A percentile compares a stretch with the other conserved stretches of the same genome.
These are phyloP conservation scores for Lichtheimia hyalospora DNA, from an alignment of 371 early-diverging fungal species.

Conservation along the genomic window DNA sequence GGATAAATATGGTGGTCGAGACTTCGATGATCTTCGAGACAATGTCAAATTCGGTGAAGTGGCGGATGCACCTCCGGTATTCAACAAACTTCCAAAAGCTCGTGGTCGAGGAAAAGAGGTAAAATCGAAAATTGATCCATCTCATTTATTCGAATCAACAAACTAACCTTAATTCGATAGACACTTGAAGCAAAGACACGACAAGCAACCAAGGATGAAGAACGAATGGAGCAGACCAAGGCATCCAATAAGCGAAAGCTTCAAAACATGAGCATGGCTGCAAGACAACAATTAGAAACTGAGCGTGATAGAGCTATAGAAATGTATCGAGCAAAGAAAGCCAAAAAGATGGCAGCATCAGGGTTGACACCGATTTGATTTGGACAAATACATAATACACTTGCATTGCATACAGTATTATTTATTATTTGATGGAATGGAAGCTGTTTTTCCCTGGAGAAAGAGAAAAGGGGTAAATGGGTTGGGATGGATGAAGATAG, in stretches of 20 bases:
- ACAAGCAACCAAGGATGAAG: conserved; percentile 43
- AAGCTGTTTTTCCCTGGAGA: no score
- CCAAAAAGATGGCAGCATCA: conserved; percentile 36
- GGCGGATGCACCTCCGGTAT: conserved; percentile 53
- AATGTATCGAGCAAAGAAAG: conserved; percentile 50
- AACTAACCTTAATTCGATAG: background rate
- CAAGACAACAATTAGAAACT: conserved; percentile 33
- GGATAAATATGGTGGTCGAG: conserved; percentile 41
- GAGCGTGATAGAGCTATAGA: conserved; percentile 47
- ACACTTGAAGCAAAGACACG: conserved; percentile 22
- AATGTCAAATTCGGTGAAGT: conserved; percentile 61
- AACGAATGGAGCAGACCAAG: conserved; percentile 46
- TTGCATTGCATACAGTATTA: background rate
- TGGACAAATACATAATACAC: conserved; percentile 6
- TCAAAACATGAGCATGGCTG: conserved; percentile 46
- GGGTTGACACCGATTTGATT: conserved; percentile 25
- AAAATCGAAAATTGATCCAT: conserved; percentile 2
- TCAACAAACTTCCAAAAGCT: conserved; percentile 52
- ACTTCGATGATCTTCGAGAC: conserved; percentile 56
- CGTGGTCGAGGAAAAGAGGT: conserved; percentile 43
- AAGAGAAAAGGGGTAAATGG: no score
- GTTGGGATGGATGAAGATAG: background rate
- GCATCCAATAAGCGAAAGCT: conserved; percentile 47
- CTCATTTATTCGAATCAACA: background rate
- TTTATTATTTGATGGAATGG: no score